Percentiles rank a stretch among this genome's conserved stretches.
Conservation (phyloP, 352 stramenopile species). For the Globisporangium rhizosaccharum region DNA sequence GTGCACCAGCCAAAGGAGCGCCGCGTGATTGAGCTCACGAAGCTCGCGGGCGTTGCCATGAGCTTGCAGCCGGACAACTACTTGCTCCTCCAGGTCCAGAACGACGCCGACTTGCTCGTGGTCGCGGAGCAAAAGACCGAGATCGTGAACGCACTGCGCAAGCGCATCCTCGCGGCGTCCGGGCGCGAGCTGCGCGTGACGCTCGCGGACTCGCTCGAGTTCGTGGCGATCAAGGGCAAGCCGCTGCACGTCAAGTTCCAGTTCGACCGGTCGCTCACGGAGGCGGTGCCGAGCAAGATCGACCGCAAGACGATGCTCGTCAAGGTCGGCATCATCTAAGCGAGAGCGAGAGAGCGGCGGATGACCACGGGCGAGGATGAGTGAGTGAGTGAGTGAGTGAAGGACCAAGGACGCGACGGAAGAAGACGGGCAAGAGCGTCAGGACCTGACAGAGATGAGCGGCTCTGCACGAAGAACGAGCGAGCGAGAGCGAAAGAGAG, state of each 20-base stretch:
- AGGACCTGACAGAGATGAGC: not conserved
- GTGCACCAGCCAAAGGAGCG: slow-evolving; percentile 80
- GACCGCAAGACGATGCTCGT: slow-evolving; percentile 72
- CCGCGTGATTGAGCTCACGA: slow-evolving; percentile 55
- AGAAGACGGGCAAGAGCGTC: not conserved
- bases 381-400: not conserved
- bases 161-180: slow-evolving; percentile 50
- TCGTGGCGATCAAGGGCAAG: slow-evolving; percentile 64
- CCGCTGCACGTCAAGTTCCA: slow-evolving; percentile 63
- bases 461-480: not conserved
- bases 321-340: slow-evolving; percentile 69
- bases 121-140: slow-evolving; percentile 77
- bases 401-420: not conserved
- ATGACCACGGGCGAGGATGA: not conserved
- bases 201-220: slow-evolving; percentile 66
- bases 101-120: slow-evolving; percentile 67
- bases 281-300: slow-evolving; percentile 56
- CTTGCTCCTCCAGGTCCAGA: slow-evolving; percentile 68
- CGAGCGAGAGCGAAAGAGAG: not conserved
- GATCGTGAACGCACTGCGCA: slow-evolving; percentile 66
- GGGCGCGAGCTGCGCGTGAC: slow-evolving; percentile 56
- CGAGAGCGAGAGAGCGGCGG: not conserved
- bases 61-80: slow-evolving; percentile 81
- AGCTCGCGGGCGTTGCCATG: slow-evolving; percentile 60
- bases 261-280: slow-evolving; percentile 55